Percentiles rank a stretch among this genome's conserved stretches.
phyloP scores from a whole-genome alignment of 2,329 filamentous ascomycete species.

The Colletotrichum navitas region DNA sequence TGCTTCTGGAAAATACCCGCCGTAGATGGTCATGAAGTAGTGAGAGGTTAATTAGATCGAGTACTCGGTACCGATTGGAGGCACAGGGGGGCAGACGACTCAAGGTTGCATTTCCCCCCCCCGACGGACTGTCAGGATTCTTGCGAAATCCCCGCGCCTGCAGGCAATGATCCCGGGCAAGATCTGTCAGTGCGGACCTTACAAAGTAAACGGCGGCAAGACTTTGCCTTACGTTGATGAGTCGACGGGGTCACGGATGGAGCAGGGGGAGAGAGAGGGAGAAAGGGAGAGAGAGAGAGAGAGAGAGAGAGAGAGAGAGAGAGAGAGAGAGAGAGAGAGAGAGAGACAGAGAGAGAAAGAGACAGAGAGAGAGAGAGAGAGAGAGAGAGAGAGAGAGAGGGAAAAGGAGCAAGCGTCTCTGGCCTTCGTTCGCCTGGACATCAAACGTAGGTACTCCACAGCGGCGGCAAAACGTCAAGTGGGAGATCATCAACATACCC shows the following conservation, averaged over 20 bases:
- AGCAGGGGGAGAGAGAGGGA: background rate
- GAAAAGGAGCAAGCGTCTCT: background rate
- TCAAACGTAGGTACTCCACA: conserved; percentile 1
- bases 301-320: too few relatives aligned
- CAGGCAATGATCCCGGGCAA: conserved; percentile 22
- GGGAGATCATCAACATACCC: conserved; percentile 28
- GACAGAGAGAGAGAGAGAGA: too few relatives aligned
- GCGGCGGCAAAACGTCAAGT: conserved; percentile 8
- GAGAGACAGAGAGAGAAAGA: too few relatives aligned
- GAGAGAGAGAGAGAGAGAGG: too few relatives aligned
- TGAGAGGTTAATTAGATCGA: conserved; percentile 37
- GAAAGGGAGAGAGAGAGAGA: too few relatives aligned
- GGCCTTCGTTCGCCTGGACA: background rate
- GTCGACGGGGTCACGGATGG: background rate
- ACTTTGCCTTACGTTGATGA: background rate
- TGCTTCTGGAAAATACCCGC: conserved; percentile 33
- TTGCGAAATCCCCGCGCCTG: conserved; percentile 19
- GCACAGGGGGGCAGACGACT: conserved; percentile 7
- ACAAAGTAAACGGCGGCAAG: background rate
- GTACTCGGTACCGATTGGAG: background rate
- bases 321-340: too few relatives aligned
- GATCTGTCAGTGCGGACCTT: conserved; percentile 11
- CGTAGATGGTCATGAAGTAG: conserved; percentile 30
- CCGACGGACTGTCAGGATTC: conserved; percentile 32
- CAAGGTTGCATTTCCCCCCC: conserved; percentile 16